Percentiles rank a stretch among this genome's conserved stretches.
Evolutionary conservation across 805 yeast species (phyloP).

Genomic region (Yarrowia sp.): DNA sequence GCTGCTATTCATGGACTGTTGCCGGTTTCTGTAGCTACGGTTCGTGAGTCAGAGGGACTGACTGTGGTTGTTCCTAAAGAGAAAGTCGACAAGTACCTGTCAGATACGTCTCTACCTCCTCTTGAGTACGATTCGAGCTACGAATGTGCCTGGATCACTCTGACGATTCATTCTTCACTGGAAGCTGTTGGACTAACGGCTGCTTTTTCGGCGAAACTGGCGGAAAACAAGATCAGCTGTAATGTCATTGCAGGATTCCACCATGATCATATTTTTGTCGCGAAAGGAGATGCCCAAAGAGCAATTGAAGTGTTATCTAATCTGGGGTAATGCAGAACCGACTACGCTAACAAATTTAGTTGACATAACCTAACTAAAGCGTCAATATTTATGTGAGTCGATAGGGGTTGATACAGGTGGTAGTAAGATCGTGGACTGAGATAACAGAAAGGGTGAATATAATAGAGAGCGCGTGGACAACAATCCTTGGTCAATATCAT

Average conservation of each 20-base stretch:
- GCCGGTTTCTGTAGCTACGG: slow-evolving; percentile 11
- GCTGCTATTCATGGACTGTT: slow-evolving; percentile 18
- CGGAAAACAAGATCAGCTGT: slow-evolving; percentile 15
- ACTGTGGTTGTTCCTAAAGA: slow-evolving; percentile 21
- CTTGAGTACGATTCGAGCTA: slow-evolving; percentile 21
- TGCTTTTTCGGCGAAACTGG: slow-evolving; percentile 14
- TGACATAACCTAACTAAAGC: no score
- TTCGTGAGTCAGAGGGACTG: slow-evolving; percentile 7
- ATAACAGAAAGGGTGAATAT: no score
- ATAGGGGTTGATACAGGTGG: no score
- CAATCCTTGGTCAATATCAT: no score
- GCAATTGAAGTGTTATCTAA: not conserved
- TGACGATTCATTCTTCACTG: slow-evolving; percentile 29
- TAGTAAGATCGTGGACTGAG: no score
- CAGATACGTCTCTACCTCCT: slow-evolving; percentile 5
- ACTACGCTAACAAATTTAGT: no score
- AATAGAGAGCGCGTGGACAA: no score
- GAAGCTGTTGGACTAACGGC: slow-evolving; percentile 32
- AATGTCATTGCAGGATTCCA: slow-evolving; percentile 31
- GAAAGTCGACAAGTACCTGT: slow-evolving; percentile 18
- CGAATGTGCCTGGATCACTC: slow-evolving; percentile 28
- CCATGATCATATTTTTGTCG: slow-evolving; percentile 30
- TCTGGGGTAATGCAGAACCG: not conserved
- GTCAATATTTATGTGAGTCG: no score
- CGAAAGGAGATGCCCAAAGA: not conserved